These are phyloP conservation scores for Protomyces arabidopsidicola DNA, from an alignment of 1,139 yeast genomes.

Conservation along the genomic window DNA sequence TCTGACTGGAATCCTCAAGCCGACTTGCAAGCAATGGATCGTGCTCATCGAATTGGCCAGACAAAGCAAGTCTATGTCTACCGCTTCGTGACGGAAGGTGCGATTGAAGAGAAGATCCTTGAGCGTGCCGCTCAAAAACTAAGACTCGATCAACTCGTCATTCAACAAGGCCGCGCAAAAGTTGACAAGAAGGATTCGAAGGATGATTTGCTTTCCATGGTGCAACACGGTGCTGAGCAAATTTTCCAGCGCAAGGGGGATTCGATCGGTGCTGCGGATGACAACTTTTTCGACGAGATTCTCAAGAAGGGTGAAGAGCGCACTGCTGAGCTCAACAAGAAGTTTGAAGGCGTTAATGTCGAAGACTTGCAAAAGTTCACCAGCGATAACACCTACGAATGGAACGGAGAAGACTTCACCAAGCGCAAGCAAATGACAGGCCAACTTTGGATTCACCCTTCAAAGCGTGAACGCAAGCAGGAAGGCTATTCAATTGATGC, in stretches of 20 bases:
- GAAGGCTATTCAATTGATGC: slow-evolving; percentile 82
- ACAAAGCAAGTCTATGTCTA: slow-evolving; percentile 90
- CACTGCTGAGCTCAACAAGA: slow-evolving; percentile 69
- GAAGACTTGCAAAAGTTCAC: slow-evolving; percentile 90
- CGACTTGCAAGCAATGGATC: slow-evolving; percentile 96
- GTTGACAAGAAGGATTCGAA: slow-evolving; percentile 57
- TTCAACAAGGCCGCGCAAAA: slow-evolving; percentile 76
- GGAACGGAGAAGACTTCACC: slow-evolving; percentile 95
- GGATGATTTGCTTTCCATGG: slow-evolving; percentile 88
- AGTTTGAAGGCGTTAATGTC: slow-evolving; percentile 76
- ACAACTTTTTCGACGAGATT: slow-evolving; percentile 61
- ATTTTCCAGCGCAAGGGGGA: slow-evolving; percentile 52
- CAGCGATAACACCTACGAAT: slow-evolving; percentile 88
- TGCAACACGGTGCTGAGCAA: slow-evolving; percentile 92
- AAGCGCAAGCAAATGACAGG: slow-evolving; percentile 50
- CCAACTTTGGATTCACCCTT: slow-evolving; percentile 72
- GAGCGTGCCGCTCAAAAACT: slow-evolving; percentile 95
- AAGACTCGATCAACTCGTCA: slow-evolving; percentile 87
- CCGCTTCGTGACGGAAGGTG: slow-evolving; percentile 89
- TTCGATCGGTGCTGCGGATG: slow-evolving; percentile 51
- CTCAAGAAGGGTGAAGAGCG: slow-evolving; percentile 73
- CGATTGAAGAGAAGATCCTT: slow-evolving; percentile 91
- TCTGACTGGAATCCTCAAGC: slow-evolving; percentile 99
- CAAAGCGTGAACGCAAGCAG: slow-evolving; percentile 85
- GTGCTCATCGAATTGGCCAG: slow-evolving; percentile 98